Evolutionary conservation across 2,329 filamentous ascomycete species (phyloP), one percentile per base, ranked within the genome.

Genomic region (Aspergillus nomiae): DNA sequence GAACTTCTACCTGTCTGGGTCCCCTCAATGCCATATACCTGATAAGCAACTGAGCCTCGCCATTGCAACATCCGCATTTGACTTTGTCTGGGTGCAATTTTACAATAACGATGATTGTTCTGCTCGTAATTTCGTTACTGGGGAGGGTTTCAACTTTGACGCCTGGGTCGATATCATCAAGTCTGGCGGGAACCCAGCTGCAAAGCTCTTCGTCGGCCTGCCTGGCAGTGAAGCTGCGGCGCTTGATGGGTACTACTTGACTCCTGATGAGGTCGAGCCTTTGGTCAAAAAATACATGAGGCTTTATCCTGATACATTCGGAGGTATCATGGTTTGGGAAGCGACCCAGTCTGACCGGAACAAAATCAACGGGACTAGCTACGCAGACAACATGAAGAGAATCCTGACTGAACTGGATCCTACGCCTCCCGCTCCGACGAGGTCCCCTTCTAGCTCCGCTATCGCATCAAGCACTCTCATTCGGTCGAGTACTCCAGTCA

Each of bases 291-390:
- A 74, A 48, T 83, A 81, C 65, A 78, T 78, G 64, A 70, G 70
- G 19, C 70, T 76, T 26, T 77, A 79, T 63, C 73, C 77, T 1
- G 61, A 76, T 26, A 75, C 73, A 2, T 88, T 88, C 66, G 86
- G 85, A 46, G 86, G 86, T 75, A 77, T 87, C 46, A 88, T 87
- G 85, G 71, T 88, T 6, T 88, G 84, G 84, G 85, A 87, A 58
- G 83, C 84, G 6, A 84, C 82, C 1, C 77, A 78, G 12, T 80
- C 81, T n/a, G 73, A 78, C 14, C 75, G 76, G 58, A 86, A 86
- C 69, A 60, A 73, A 16, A 76, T 81, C 59, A 77, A 81, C 60
- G 78, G 73, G n/a, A 68, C 76, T 54, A 74, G 76, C 24, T 86
- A 83, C 72, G 76, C 78, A 2, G 74, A 78, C 58, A 80, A 81